Base-by-base conservation (phyloP, 2,329 filamentous ascomycete genomes). In the Fusarium sublunatum region DNA sequence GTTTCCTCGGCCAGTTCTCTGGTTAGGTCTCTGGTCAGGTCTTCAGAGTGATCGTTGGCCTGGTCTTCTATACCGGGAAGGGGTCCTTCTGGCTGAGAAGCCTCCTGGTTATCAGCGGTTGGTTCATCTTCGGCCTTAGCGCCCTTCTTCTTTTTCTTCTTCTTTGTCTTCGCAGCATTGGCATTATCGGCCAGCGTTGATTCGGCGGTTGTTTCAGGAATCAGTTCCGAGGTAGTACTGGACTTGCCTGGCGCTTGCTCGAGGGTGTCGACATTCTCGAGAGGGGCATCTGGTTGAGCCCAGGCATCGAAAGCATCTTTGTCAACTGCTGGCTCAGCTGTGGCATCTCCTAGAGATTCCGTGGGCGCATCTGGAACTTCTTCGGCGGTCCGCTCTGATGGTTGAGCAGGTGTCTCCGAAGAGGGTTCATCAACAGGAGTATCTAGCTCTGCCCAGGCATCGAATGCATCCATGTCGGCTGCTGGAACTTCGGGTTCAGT, bases 91-190 rank as follows among this genome's bases (percentile, higher is more conserved):
- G 34, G 41, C 4, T 24, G 9, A 19, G 41, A 41, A n/a, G 38
- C 32, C n/a, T 54, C 51, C 22, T 43, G 58, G n/a, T 45, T 53
- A 22, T 67, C 60, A 34, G 41, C 40, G 35, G 44, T 38, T 22
- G 34, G 22, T 22, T 57, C 29, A 10, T 65, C 66, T 25, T 64
- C 60, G 11, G 45, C 29, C 22, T 58, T 70, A 11, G 28, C 28
- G 19, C 53, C 53, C 53, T 72, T 71, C 64, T 68, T 71, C 61
- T 71, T 72, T 40, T 73, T 72, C 32, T 72, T 70, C 48, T 72
- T 72, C 44, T 72, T 71, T 29, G 62, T 64, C 45, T 53, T 63
- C 6, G 64, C 46, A 7, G 56, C 9, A 32, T 28, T 19, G 13
- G 48, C 36, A 26, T 38, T 36, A 11, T 71, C 58, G 13, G 55